Percentiles rank a stretch among this genome's conserved stretches.
Conservation (phyloP, 805 yeast genomes). For the Suhomyces sp. region DNA sequence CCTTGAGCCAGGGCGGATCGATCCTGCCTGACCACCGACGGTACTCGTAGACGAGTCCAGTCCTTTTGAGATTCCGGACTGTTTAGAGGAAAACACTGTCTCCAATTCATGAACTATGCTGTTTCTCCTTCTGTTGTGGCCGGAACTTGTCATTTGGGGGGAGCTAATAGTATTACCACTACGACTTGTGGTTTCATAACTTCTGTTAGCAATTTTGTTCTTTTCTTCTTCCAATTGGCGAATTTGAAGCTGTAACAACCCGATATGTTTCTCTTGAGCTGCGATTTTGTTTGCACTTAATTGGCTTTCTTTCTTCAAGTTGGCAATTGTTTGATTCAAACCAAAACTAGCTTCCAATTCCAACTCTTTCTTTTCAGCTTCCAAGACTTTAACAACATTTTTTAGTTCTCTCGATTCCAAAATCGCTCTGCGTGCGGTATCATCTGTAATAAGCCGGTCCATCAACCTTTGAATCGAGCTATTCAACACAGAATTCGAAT, state of each 20-base stretch:
- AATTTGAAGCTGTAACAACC: slow-evolving; percentile 23
- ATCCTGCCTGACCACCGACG: no score
- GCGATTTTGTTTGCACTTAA: slow-evolving; percentile 22
- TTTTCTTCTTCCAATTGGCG: slow-evolving; percentile 20
- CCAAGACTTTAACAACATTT: slow-evolving; percentile 20
- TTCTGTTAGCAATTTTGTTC: slow-evolving; percentile 4
- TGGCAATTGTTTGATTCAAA: slow-evolving; percentile 18
- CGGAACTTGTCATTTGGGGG: no score
- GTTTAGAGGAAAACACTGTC: slow-evolving; percentile 8
- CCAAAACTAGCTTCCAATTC: slow-evolving; percentile 23
- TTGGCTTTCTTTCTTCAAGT: slow-evolving; percentile 23
- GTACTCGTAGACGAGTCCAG: no score
- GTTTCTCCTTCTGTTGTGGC: slow-evolving; percentile 7
- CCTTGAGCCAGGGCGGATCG: no score
- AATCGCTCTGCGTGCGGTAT: slow-evolving; percentile 35
- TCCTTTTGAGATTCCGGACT: no score
- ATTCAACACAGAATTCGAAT: slow-evolving; percentile 28
- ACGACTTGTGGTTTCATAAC: no score
- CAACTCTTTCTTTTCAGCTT: slow-evolving; percentile 20
- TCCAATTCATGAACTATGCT: slow-evolving; percentile 13
- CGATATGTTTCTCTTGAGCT: slow-evolving; percentile 26
- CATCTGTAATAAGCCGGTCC: slow-evolving; percentile 35
- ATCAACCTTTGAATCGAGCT: slow-evolving; percentile 34
- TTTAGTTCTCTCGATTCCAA: slow-evolving; percentile 28
- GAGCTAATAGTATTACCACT: no score